Evolutionary conservation across 371 early-diverging fungal genomes (phyloP), one percentile per base, ranked within the genome.

Genomic region (Mucor mucedo): DNA sequence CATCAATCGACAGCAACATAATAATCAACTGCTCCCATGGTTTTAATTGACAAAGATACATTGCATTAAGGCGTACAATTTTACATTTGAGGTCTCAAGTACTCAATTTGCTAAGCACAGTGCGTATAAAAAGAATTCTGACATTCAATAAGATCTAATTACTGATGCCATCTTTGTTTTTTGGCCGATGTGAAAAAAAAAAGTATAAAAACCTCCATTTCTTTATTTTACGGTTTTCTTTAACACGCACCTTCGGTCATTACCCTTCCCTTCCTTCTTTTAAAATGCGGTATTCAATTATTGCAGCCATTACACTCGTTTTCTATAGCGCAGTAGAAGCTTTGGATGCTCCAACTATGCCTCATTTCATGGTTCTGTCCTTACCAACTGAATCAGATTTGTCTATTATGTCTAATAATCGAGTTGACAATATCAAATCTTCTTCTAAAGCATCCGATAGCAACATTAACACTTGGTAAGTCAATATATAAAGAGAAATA

Each of bases 261-360:
- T 16, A n/a, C 33, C 53, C 39, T 48, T 29, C 47, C 44, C 9
- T 11, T 55, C 14, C 11, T 21, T 40, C 30, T 10, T 27, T 30
- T 7, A 27, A n/a, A 8, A 65, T 65, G 65, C 65, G 60, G 40
- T 45, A 33, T 54, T 27, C 52, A 33, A 9, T 29, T 44, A 27
- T 54, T 28, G 48, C 59, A 48, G 65, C 60, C 16, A 42, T 42
- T 28, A 40, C 60, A 47, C 33, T 65, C 30, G 11, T 59, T 52
- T 47, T 59, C 38, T 39, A 16, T 28, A 44, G 29, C n/a, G 27
- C 16, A 30, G 60, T 40, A 28, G 8, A 54, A 27, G 66, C 66
- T 40, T 16, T 65, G 3, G 11, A 14, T 39, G 44, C 32, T 5
- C 61, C 61, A 3, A 8, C 8, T 35, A 8, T 6, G 35, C 35